Base-by-base conservation (phyloP, 2,329 filamentous ascomycete species). In the Fusarium sp. region DNA sequence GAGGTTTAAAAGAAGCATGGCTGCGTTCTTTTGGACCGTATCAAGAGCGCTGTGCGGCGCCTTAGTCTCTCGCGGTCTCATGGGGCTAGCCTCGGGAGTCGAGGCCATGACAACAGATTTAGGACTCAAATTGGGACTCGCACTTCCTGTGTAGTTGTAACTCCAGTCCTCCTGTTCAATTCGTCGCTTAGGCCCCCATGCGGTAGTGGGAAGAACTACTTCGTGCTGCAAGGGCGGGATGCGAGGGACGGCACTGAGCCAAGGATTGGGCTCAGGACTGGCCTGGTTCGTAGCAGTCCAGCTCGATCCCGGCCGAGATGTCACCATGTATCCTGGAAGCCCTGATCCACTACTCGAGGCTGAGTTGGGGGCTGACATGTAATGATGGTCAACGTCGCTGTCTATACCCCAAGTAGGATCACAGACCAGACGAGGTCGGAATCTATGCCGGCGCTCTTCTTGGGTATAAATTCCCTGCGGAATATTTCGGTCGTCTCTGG, bases 331-430 rank as follows among this genome's bases (percentile, higher is more conserved):
- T n/a, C 60, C 69, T 35, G 61, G 70, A 42, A 71, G 72, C 10
- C 71, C 73, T 9, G 73, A 75, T n/a, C 73, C 72, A 10, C 59
- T 74, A 50, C 73, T 75, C n/a, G 73, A 75, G 23, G 73, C 73
- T 26, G 73, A 75, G 60, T 74, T 74, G 16, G 73, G 73, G 12
- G 71, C 66, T 10, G 73, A 75, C 31, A 67, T 37, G 43, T 72
- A 66, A 33, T 64, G 67, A 8, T 37, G 57, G 24, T 75, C 72
- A 24, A 26, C 9, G 12, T 74, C 70, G 18, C n/a, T 57, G 9
- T 74, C 70, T 18, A 35, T 35, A 21, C 43, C 37, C 73, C 73
- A 75, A 9, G 64, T 57, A 5, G 71, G 66, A 38, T 75, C 70
- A 38, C 73, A 75, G 28, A 68, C 55, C 8, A 75, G 48, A n/a